Evolutionary conservation across 768 basidiomycete species (phyloP).

Genomic region (Podaxis rugospora): DNA sequence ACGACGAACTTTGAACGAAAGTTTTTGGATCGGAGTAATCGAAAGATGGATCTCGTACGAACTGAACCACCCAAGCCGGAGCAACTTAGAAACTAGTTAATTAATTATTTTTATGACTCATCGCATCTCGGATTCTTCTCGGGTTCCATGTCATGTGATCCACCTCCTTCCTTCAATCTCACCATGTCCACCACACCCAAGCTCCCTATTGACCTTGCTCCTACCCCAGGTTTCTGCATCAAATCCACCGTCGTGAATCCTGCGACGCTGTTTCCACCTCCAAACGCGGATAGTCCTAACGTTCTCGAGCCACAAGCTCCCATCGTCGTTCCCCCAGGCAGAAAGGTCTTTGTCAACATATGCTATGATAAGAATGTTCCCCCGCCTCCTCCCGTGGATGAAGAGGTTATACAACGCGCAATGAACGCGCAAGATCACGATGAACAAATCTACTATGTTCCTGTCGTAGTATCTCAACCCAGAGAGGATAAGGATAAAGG

Average conservation of each 20-base stretch:
- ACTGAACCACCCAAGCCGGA: conserved; percentile 12
- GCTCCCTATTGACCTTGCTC: conserved; percentile 39
- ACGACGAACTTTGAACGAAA: neutral
- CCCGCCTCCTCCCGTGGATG: conserved; percentile 56
- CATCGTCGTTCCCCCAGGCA: conserved; percentile 37
- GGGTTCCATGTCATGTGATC: conserved; percentile 6
- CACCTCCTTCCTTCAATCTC: neutral
- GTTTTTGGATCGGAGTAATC: conserved; percentile 10
- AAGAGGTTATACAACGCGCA: conserved; percentile 55
- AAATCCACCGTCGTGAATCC: conserved; percentile 50
- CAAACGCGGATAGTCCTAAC: neutral
- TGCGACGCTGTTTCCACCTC: conserved; percentile 27
- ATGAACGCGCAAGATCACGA: conserved; percentile 45
- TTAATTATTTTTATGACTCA: conserved; percentile 3
- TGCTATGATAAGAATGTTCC: conserved; percentile 69
- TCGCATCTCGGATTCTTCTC: conserved; percentile 2
- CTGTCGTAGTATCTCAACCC: conserved; percentile 64
- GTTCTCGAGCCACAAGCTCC: conserved; percentile 23
- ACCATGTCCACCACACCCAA: conserved; percentile 3
- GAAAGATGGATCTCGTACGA: conserved; percentile 8
- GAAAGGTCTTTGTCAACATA: conserved; percentile 73
- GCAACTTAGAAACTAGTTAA: neutral
- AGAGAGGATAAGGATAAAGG: conserved; percentile 69
- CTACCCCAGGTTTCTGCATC: conserved; percentile 67
- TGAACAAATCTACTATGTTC: conserved; percentile 55